Conservation (phyloP, 179 eudicot species). For the Silene coronaria region DNA sequence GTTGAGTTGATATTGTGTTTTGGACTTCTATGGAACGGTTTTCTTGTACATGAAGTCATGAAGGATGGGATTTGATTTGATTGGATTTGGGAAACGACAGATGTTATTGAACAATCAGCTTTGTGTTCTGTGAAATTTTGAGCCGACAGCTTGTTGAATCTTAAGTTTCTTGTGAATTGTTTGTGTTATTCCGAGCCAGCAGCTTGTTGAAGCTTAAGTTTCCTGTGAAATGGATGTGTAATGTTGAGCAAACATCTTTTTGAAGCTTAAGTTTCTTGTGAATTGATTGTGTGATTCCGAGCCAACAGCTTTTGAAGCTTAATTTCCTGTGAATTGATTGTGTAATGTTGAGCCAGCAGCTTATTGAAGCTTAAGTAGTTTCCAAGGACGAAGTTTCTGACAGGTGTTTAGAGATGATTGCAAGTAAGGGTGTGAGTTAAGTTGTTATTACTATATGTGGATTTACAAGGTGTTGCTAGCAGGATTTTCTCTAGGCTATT, state of each 20-base stretch:
- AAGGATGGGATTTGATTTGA: neutral
- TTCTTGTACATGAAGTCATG: too few species aligned
- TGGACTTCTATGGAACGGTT: neutral
- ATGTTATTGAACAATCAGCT: neutral
- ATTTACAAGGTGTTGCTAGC: neutral
- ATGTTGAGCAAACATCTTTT: too few species aligned
- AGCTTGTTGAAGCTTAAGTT: neutral
- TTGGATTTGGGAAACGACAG: neutral
- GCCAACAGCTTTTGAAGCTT: too few species aligned
- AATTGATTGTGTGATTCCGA: neutral
- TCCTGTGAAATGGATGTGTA: neutral
- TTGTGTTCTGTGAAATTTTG: neutral
- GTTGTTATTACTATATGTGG: neutral
- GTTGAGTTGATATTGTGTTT: neutral
- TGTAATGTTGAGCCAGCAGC: too few species aligned
- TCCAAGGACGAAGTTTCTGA: neutral
- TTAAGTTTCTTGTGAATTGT: neutral
- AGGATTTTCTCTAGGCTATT: neutral
- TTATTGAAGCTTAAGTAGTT: too few species aligned
- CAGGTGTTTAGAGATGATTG: conserved; percentile 6
- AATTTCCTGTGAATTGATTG: neutral
- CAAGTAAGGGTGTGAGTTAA: neutral
- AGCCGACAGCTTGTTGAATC: neutral
- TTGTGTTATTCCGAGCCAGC: too few species aligned
- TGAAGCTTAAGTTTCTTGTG: neutral